Evolutionary conservation across 805 yeast genomes (phyloP).

Genomic region (Komagataella ulmi): DNA sequence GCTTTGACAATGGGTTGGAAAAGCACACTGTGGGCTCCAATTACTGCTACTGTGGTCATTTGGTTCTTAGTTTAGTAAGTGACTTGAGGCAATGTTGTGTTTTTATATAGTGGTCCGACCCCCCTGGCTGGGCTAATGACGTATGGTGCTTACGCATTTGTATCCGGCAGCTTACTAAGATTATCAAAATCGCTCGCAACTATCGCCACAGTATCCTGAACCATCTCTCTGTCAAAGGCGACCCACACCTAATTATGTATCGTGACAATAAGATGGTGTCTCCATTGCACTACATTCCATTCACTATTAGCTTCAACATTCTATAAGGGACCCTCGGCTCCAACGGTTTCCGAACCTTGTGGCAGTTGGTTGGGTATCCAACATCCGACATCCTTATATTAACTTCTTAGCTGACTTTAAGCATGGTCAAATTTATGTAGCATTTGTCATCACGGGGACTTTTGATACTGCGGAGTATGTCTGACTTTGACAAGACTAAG

Average conservation of each 20-base stretch:
- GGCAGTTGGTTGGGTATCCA: too few relatives aligned
- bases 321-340: too few relatives aligned
- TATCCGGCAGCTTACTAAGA: background rate
- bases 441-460: background rate
- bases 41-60: slow-evolving; percentile 24
- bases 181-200: background rate
- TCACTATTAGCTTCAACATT: too few relatives aligned
- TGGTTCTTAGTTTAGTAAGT: background rate
- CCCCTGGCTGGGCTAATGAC: background rate
- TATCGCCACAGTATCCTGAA: background rate
- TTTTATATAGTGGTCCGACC: background rate
- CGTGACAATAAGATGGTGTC: background rate
- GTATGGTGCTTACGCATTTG: background rate
- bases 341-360: too few relatives aligned
- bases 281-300: too few relatives aligned
- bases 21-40: slow-evolving; percentile 38
- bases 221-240: background rate
- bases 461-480: background rate
- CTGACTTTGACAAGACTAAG: background rate
- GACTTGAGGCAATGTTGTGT: background rate
- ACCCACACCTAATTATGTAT: background rate
- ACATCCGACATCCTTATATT: too few relatives aligned
- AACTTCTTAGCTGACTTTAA: background rate
- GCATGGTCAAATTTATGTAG: background rate
- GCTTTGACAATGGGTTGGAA: slow-evolving; percentile 35